phyloP scores from a whole-genome alignment of 2,329 filamentous ascomycete genomes.

The Clonostachys chloroleuca region DNA sequence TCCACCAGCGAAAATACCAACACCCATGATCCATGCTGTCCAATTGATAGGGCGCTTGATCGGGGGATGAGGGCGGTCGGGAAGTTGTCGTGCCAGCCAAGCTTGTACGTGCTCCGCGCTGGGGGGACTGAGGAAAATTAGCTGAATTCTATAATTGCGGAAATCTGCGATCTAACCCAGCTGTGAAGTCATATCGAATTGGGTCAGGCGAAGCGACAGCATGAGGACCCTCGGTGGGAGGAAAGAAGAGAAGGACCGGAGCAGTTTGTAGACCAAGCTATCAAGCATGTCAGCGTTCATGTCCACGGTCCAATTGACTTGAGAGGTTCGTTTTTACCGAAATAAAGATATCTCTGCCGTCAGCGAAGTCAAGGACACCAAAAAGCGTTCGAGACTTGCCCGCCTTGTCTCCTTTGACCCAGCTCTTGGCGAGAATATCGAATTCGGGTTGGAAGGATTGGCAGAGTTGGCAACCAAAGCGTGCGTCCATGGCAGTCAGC shows the following conservation, averaged over 20 bases:
- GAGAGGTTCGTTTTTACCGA: conserved; percentile 52
- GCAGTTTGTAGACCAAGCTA: conserved; percentile 93
- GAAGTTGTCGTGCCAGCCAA: conserved; percentile 77
- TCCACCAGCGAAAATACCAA: conserved; percentile 65
- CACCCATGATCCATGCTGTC: conserved; percentile 63
- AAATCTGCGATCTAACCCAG: conserved; percentile 51
- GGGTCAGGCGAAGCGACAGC: conserved; percentile 67
- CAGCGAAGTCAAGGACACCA: conserved; percentile 79
- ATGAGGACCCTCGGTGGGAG: conserved; percentile 76
- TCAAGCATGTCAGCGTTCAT: not conserved
- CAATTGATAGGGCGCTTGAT: conserved; percentile 86
- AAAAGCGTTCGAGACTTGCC: conserved; percentile 72
- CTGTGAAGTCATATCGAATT: conserved; percentile 78
- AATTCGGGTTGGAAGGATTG: conserved; percentile 92
- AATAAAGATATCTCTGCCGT: conserved; percentile 82
- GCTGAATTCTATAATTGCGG: not conserved
- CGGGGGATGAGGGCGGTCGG: conserved; percentile 72
- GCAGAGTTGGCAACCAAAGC: conserved; percentile 84
- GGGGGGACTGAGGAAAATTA: conserved; percentile 50
- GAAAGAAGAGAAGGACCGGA: conserved; percentile 83
- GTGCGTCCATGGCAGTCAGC: conserved; percentile 77
- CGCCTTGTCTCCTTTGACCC: conserved; percentile 78
- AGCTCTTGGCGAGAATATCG: conserved; percentile 81
- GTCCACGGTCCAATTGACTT: not conserved
- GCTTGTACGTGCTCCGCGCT: conserved; percentile 72